phyloP scores from a whole-genome alignment of 2,329 filamentous ascomycete species.

The Gaeumannomyces sp. region DNA sequence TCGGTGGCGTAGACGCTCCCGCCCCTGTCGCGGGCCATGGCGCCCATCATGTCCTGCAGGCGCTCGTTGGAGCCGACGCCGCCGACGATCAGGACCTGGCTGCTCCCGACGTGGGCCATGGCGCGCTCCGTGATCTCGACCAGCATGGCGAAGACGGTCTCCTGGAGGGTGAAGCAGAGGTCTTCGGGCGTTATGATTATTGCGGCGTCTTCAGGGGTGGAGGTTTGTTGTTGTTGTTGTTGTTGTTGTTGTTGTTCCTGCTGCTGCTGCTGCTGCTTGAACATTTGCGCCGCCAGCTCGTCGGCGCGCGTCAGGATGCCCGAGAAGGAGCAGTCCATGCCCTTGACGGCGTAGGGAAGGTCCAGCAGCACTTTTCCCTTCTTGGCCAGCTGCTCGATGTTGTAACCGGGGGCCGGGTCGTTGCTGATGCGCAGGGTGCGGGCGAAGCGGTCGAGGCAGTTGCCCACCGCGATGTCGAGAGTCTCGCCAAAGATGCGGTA shows the following conservation, averaged over 20 bases:
- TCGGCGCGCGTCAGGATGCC: slow-evolving; percentile 85
- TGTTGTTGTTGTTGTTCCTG: too few species aligned
- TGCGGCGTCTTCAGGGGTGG: slow-evolving; percentile 34
- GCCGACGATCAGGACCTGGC: slow-evolving; percentile 88
- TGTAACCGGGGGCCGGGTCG: slow-evolving; percentile 94
- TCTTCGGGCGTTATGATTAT: slow-evolving; percentile 75
- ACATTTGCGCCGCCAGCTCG: slow-evolving; percentile 64
- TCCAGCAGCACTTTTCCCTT: slow-evolving; percentile 71
- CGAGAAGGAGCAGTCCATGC: slow-evolving; percentile 96
- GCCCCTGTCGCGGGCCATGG: slow-evolving; percentile 83
- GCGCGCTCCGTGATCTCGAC: slow-evolving; percentile 98
- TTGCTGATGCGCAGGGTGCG: slow-evolving; percentile 87
- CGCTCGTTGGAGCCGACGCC: slow-evolving; percentile 94
- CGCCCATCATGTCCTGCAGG: slow-evolving; percentile 96
- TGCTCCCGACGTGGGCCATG: slow-evolving; percentile 93
- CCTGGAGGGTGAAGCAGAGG: slow-evolving; percentile 89
- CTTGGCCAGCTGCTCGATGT: slow-evolving; percentile 88
- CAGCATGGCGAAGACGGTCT: slow-evolving; percentile 93
- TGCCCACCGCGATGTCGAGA: slow-evolving; percentile 94
- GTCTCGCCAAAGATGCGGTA: slow-evolving; percentile 99
- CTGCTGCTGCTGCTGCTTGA: slow-evolving; percentile 5
- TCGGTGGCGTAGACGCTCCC: slow-evolving; percentile 93
- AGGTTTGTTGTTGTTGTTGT: slow-evolving; percentile 1
- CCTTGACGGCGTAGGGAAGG: slow-evolving; percentile 92
- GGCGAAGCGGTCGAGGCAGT: slow-evolving; percentile 94